A percentile compares a stretch with the other conserved stretches of the same genome.
Evolutionary conservation across 495 filamentous ascomycete genomes (phyloP).

Genomic region (Rostrohypoxylon terebratum): DNA sequence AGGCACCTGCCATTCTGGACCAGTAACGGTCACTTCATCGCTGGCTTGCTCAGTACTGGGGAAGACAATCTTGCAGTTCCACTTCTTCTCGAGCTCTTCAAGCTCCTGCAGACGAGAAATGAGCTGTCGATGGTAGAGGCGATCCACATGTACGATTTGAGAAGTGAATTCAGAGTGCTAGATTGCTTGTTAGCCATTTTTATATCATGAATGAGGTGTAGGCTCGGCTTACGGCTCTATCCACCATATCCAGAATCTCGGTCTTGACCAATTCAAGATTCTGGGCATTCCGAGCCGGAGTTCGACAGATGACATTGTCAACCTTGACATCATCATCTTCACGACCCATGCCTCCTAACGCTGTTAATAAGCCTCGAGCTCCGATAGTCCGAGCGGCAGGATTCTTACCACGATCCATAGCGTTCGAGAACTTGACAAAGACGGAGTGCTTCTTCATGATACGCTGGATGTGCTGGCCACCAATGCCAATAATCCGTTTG

Average conservation of each 20-base stretch:
- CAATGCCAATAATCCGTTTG: slow-evolving; percentile 99
- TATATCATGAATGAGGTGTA: background rate
- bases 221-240: slow-evolving; percentile 77
- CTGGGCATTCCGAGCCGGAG: slow-evolving; percentile 95
- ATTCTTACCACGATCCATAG: slow-evolving; percentile 84
- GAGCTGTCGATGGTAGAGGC: slow-evolving; percentile 93
- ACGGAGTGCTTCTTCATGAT: slow-evolving; percentile 99
- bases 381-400: background rate
- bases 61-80: slow-evolving; percentile 98
- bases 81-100: slow-evolving; percentile 95
- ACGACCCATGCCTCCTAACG: slow-evolving; percentile 81
- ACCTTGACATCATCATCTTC: slow-evolving; percentile 98
- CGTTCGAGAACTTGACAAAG: slow-evolving; percentile 99
- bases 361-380: slow-evolving; percentile 35
- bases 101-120: slow-evolving; percentile 87
- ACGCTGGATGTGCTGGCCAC: slow-evolving; percentile 97
- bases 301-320: slow-evolving; percentile 98
- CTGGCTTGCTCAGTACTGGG: slow-evolving; percentile 97
- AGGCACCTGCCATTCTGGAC: slow-evolving; percentile 96
- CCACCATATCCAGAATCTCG: slow-evolving; percentile 99
- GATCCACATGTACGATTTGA: slow-evolving; percentile 91
- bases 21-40: slow-evolving; percentile 93
- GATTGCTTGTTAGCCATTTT: slow-evolving; percentile 3
- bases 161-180: slow-evolving; percentile 95
- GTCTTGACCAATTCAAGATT: slow-evolving; percentile 97